Percentiles rank a stretch among this genome's conserved stretches.
These are phyloP conservation scores for Coemansia sp. DNA, from an alignment of 192 early-diverging fungal species.

Conservation along the genomic window DNA sequence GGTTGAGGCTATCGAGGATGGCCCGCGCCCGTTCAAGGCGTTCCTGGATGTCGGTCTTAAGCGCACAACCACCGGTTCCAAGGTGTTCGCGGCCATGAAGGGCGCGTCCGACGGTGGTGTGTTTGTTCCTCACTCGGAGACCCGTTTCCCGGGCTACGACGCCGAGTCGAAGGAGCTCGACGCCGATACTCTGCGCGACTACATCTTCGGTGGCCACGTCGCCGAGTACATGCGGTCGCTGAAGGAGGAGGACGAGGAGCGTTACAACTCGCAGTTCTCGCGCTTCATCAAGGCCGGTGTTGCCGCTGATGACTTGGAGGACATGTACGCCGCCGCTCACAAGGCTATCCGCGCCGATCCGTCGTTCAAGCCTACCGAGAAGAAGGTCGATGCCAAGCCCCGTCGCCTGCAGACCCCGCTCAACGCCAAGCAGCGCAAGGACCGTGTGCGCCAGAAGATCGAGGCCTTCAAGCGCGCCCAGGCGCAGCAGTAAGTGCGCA, in stretches of 20 bases:
- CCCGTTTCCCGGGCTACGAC: slow-evolving; percentile 97
- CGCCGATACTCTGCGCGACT: slow-evolving; percentile 87
- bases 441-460: slow-evolving; percentile 91
- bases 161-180: slow-evolving; percentile 84
- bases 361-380: slow-evolving; percentile 64
- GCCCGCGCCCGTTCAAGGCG: slow-evolving; percentile 95
- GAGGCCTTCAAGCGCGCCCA: slow-evolving; percentile 62
- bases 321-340: slow-evolving; percentile 92
- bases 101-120: slow-evolving; percentile 99
- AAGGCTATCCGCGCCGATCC: slow-evolving; percentile 94
- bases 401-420: slow-evolving; percentile 65
- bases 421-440: slow-evolving; percentile 90
- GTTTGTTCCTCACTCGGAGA: slow-evolving; percentile 93
- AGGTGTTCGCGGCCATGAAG: slow-evolving; percentile 97
- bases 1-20: slow-evolving; percentile 88
- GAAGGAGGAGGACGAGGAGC: slow-evolving; percentile 98
- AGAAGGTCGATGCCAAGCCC: slow-evolving; percentile 73
- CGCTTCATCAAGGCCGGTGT: slow-evolving; percentile 88
- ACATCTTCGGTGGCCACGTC: slow-evolving; percentile 98
- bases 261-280: slow-evolving; percentile 94
- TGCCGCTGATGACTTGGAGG: slow-evolving; percentile 88
- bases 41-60: slow-evolving; percentile 97
- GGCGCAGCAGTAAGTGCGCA: slow-evolving; percentile 11
- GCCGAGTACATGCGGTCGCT: slow-evolving; percentile 98
- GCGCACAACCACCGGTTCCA: slow-evolving; percentile 96